A percentile compares a stretch with the other conserved stretches of the same genome.
phyloP scores from a whole-genome alignment of 2,329 filamentous ascomycete species.

The Colletotrichum melonis region DNA sequence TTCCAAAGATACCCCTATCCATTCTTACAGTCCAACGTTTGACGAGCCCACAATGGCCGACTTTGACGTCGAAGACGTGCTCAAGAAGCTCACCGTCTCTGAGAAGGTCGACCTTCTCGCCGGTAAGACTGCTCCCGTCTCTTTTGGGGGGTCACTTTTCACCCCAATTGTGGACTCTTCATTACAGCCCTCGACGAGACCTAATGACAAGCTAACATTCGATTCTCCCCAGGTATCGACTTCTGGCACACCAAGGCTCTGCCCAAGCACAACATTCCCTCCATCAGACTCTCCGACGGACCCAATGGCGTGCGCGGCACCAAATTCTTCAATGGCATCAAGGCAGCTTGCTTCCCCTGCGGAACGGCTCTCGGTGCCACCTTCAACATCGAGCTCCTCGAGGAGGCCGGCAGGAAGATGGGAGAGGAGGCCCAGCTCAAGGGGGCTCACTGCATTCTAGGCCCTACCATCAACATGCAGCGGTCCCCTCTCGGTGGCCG shows the following conservation, averaged over 20 bases:
- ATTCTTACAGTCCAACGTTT: background rate
- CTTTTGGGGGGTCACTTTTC: background rate
- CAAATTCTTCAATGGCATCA: constrained; percentile 73
- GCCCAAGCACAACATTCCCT: constrained; percentile 70
- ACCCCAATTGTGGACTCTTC: background rate
- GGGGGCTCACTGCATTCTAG: constrained; percentile 68
- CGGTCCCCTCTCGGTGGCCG: constrained; percentile 69
- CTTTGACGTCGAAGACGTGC: constrained; percentile 64
- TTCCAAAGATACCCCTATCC: background rate
- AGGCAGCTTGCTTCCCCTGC: constrained; percentile 71
- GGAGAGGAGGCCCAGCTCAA: constrained; percentile 66
- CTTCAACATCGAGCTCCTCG: constrained; percentile 65
- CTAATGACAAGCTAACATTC: background rate
- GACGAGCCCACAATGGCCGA: constrained; percentile 46
- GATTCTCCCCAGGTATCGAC: constrained; percentile 62
- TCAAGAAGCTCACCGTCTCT: constrained; percentile 63
- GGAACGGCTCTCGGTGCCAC: constrained; percentile 68
- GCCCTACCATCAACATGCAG: constrained; percentile 73
- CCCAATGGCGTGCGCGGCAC: constrained; percentile 77
- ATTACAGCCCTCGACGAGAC: no score
- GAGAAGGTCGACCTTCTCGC: constrained; percentile 67
- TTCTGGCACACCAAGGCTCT: constrained; percentile 77
- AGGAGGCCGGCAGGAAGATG: constrained; percentile 62
- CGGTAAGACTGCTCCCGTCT: constrained; percentile 46
- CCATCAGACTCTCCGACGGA: constrained; percentile 74